Base-by-base conservation (phyloP, 23 red algal species). In the Agarophyton chilense region DNA sequence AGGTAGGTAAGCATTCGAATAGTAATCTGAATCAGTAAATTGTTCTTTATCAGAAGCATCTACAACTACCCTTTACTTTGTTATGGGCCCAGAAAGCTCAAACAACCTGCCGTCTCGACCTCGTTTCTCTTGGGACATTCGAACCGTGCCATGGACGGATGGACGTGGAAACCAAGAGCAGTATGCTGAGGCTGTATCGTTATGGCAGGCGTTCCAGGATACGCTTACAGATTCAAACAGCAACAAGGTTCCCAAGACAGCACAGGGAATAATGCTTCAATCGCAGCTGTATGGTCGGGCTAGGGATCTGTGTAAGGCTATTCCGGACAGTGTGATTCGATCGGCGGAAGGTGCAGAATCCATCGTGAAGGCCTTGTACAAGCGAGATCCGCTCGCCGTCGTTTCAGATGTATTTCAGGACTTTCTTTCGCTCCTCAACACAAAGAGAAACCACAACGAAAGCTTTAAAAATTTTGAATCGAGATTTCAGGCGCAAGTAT, bases 211-310 rank as follows among this genome's bases (percentile, higher is more conserved):
- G 41, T 77, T 44, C 51, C 72, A 77, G 45, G 41, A 77, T 51
- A 77, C 72, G 6, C 39, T 50, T 16, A 19, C 43, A 51, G 0
- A 50, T 34, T 74, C 2, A 10, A 74, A 74, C 68, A 74, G 36
- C 21, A 74, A 74, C 2, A 74, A 74, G 28, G 21, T 74, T 0
- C 18, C 68, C 22, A 74, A 74, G 34, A 12, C 18, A 39, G 68
- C 68, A 31, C 72, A 13, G 7, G 50, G 41, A 33, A 58, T 82
- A 12, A 64, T 84, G 80, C 25, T 84, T 1, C 57, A 84, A 57
- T 84, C 54, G 35, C 80, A 84, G 43, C 25, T 84, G 58, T 84
- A 68, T 24, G 80, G 80, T 25, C 58, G 40, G 8, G 80, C 80
- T 1, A 22, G 39, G 49, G 56, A 84, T 45, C 26, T 84, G 19